Evolutionary conservation across 441 rosid genomes (phyloP).

Genomic region (Euphorbia schlechtendalii): DNA sequence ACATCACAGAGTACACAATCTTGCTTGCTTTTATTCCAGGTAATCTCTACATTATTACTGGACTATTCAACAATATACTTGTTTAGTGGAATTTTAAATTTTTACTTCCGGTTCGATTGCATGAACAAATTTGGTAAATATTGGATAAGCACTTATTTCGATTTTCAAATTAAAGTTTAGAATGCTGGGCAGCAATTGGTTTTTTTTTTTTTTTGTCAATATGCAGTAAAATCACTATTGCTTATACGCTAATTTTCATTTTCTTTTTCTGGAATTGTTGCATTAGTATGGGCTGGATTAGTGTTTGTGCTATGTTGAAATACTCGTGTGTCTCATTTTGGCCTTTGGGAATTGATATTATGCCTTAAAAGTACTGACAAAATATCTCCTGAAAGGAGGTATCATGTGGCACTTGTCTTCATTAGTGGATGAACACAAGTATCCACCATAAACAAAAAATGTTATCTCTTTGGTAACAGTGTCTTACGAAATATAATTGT

Average conservation of each 20-base stretch:
- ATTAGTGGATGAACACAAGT: not conserved
- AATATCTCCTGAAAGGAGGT: too few relatives aligned
- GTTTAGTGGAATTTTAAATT: constrained; percentile 2
- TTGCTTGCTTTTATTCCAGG: constrained; percentile 14
- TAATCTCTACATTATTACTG: constrained; percentile 1
- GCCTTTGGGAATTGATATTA: too few relatives aligned
- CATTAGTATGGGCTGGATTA: not conserved
- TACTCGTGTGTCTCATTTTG: too few relatives aligned
- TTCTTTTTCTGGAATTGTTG: constrained; percentile 1
- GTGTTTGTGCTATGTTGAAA: too few relatives aligned
- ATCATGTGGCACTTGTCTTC: not conserved
- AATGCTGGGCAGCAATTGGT: constrained; percentile 12
- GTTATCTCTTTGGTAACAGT: not conserved
- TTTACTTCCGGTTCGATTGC: constrained; percentile 20
- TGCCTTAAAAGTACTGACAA: too few relatives aligned
- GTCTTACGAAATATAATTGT: not conserved
- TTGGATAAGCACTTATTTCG: constrained; percentile 10
- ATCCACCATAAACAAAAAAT: not conserved
- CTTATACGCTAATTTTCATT: constrained; percentile 6
- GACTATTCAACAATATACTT: constrained; percentile 6
- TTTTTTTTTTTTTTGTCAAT: too few relatives aligned
- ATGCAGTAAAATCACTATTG: not conserved
- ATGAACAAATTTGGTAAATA: constrained; percentile 13
- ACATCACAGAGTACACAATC: constrained; percentile 11
- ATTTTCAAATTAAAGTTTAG: too few relatives aligned